Conservation (phyloP, 495 filamentous ascomycete genomes). For the Annulohypoxylon stygium region DNA sequence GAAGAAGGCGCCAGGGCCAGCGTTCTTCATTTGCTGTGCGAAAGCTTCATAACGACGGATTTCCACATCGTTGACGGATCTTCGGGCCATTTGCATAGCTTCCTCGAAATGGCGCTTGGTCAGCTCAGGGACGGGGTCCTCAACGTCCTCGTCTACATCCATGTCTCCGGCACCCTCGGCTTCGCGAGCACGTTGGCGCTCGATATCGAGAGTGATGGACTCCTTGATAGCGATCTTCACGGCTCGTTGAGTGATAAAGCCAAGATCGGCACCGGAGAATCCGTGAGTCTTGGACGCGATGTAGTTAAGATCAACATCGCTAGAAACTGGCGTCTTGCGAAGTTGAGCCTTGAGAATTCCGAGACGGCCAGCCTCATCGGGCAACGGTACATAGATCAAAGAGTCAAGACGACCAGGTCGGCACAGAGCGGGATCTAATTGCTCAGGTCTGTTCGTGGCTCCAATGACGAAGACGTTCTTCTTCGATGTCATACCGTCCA, state of each 20-base stretch:
- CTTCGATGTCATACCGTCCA: slow-evolving; percentile 99
- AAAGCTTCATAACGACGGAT: slow-evolving; percentile 98
- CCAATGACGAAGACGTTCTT: slow-evolving; percentile 99
- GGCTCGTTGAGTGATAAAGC: slow-evolving; percentile 97
- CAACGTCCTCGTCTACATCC: slow-evolving; percentile 83
- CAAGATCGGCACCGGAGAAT: slow-evolving; percentile 99
- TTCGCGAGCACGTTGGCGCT: slow-evolving; percentile 88
- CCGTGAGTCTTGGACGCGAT: slow-evolving; percentile 98
- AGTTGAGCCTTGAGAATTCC: slow-evolving; percentile 95
- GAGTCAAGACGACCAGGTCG: slow-evolving; percentile 99
- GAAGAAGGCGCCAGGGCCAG: slow-evolving; percentile 94
- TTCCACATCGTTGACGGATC: slow-evolving; percentile 96
- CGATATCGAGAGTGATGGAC: slow-evolving; percentile 89
- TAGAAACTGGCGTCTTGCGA: slow-evolving; percentile 94
- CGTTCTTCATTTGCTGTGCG: slow-evolving; percentile 98
- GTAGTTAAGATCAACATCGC: slow-evolving; percentile 87
- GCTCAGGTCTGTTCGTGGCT: slow-evolving; percentile 98
- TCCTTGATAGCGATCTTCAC: slow-evolving; percentile 99
- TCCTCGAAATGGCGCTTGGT: slow-evolving; percentile 98
- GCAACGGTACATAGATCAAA: slow-evolving; percentile 96
- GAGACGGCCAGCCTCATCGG: slow-evolving; percentile 87
- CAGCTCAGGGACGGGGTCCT: slow-evolving; percentile 96
- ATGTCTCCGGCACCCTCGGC: slow-evolving; percentile 84
- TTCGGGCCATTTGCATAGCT: slow-evolving; percentile 93
- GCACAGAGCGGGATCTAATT: slow-evolving; percentile 96